These are phyloP conservation scores for Teunomyces tritomae DNA, from an alignment of 805 yeast species.

Conservation along the genomic window DNA sequence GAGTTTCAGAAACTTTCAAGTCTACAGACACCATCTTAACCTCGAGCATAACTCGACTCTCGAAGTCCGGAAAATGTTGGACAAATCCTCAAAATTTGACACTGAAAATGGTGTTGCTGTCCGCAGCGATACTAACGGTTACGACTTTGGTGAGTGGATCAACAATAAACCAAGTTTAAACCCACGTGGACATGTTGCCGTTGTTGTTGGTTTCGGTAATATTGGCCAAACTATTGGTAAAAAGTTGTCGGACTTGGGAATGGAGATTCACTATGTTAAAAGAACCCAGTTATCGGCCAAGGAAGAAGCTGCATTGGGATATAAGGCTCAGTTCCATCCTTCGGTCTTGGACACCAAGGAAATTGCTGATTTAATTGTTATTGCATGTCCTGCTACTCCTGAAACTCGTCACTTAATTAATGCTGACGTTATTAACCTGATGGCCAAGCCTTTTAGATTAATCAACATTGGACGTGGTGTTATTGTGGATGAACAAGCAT, in stretches of 20 bases:
- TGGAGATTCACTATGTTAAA: slow-evolving; percentile 63
- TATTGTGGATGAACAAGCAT: slow-evolving; percentile 64
- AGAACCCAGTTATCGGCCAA: slow-evolving; percentile 40
- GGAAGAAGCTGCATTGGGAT: slow-evolving; percentile 40
- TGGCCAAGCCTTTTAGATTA: slow-evolving; percentile 56
- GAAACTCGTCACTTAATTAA: slow-evolving; percentile 58
- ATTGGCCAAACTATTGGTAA: slow-evolving; percentile 67
- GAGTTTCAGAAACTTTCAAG: slow-evolving; percentile 55
- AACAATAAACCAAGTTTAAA: slow-evolving; percentile 46
- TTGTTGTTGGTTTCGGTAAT: slow-evolving; percentile 72
- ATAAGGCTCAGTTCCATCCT: slow-evolving; percentile 40
- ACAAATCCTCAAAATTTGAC: slow-evolving; percentile 33
- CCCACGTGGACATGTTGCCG: slow-evolving; percentile 57
- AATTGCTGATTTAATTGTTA: slow-evolving; percentile 56
- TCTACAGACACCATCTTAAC: slow-evolving; percentile 44
- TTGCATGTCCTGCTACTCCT: slow-evolving; percentile 65
- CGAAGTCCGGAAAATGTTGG: slow-evolving; percentile 39
- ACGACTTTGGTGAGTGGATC: slow-evolving; percentile 43
- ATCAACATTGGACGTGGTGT: slow-evolving; percentile 77
- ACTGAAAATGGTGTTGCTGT: slow-evolving; percentile 22
- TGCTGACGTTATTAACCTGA: slow-evolving; percentile 39
- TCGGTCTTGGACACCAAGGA: slow-evolving; percentile 31
- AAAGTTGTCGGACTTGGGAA: slow-evolving; percentile 56
- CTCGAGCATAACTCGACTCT: slow-evolving; percentile 40
- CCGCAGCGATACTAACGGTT: slow-evolving; percentile 15